phyloP scores from a whole-genome alignment of 805 yeast species.

The Komagataella populi region DNA sequence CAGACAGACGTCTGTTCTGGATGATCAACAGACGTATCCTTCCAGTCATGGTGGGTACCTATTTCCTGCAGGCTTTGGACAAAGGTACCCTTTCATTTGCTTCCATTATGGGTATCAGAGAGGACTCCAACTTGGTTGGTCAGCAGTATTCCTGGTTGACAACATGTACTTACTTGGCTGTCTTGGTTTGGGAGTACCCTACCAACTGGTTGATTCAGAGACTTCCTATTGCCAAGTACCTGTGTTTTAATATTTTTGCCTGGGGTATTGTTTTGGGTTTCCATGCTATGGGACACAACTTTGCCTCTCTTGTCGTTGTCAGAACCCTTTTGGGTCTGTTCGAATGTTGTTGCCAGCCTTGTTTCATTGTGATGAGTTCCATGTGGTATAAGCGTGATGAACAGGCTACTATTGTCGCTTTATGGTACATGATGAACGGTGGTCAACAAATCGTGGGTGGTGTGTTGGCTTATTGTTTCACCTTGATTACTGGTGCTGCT shows the following conservation, averaged over 20 bases:
- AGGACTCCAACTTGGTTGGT: conserved; percentile 25
- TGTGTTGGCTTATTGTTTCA: conserved; percentile 18
- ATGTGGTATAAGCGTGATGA: conserved; percentile 20
- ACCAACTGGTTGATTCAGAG: conserved; percentile 21
- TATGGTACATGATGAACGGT: conserved; percentile 18
- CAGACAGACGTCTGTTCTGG: conserved; percentile 12
- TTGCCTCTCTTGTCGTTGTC: conserved; percentile 30
- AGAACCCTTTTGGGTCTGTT: conserved; percentile 36
- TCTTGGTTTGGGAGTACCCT: conserved; percentile 43
- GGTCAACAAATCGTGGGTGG: conserved; percentile 17
- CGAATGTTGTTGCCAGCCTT: conserved; percentile 21
- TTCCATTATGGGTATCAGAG: conserved; percentile 28
- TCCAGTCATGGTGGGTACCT: conserved; percentile 33
- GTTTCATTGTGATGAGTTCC: conserved; percentile 20
- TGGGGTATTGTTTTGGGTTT: conserved; percentile 38
- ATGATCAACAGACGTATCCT: conserved; percentile 36
- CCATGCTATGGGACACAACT: conserved; percentile 30
- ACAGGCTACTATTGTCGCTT: conserved; percentile 16
- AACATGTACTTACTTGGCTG: conserved; percentile 53
- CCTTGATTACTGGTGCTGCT: conserved; percentile 11
- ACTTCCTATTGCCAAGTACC: conserved; percentile 21
- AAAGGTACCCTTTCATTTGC: conserved; percentile 29
- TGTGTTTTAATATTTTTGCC: conserved; percentile 20
- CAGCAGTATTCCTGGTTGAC: conserved; percentile 40
- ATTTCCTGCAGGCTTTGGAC: conserved; percentile 23